phyloP scores from a whole-genome alignment of 805 yeast species.

The Sugiyamaella marilandica region DNA sequence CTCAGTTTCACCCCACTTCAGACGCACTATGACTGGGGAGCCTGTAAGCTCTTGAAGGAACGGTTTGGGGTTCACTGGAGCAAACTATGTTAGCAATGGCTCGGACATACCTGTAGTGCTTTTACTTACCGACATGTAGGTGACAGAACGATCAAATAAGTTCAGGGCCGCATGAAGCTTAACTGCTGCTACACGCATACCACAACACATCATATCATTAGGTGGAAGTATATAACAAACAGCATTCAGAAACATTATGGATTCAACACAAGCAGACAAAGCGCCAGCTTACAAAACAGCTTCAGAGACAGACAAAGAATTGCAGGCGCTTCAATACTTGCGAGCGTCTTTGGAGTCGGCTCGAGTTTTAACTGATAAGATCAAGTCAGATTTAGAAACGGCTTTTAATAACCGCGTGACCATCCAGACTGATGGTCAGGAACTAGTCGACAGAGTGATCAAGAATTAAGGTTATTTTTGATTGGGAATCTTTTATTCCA shows the following conservation, averaged over 20 bases:
- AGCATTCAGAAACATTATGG: conserved; percentile 65
- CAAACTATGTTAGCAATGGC: conserved; percentile 29
- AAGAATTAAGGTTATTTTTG: neutral
- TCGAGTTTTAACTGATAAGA: conserved; percentile 16
- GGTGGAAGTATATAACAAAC: too few relatives aligned
- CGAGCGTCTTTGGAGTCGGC: conserved; percentile 23
- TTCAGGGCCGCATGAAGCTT: neutral
- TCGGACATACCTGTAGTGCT: neutral
- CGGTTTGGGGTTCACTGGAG: conserved; percentile 86
- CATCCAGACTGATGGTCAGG: conserved; percentile 8
- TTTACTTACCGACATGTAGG: conserved; percentile 9
- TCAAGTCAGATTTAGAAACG: conserved; percentile 16
- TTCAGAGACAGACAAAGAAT: conserved; percentile 4
- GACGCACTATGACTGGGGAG: conserved; percentile 64
- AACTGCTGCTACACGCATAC: neutral
- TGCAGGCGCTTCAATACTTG: conserved; percentile 11
- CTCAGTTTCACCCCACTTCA: conserved; percentile 89
- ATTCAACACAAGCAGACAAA: conserved; percentile 48
- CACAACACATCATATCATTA: neutral
- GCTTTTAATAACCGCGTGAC: conserved; percentile 16
- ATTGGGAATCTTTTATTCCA: neutral
- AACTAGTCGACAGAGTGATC: neutral
- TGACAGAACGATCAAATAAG: neutral
- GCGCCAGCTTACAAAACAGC: neutral
- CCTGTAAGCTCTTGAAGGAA: conserved; percentile 73